Percentiles rank a stretch among this genome's conserved stretches.
Conservation (phyloP, 2,329 filamentous ascomycete species). For the Diaporthe sp. region DNA sequence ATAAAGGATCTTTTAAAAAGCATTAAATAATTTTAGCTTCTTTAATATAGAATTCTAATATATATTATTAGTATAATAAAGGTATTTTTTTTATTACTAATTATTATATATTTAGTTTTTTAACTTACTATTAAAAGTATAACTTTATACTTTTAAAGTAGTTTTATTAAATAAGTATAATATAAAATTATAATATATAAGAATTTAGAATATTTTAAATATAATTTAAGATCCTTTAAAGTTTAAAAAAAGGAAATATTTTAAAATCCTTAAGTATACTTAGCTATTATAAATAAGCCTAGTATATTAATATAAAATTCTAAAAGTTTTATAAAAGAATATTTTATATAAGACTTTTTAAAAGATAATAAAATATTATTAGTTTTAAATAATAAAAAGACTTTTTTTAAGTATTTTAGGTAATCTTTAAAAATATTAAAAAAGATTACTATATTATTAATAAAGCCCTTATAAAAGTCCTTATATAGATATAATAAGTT, state of each 20-base stretch:
- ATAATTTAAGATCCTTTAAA: constrained; percentile 8
- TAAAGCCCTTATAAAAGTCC: not conserved
- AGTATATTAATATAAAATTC: constrained; percentile 23
- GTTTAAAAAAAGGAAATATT: not conserved
- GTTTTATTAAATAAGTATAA: not conserved
- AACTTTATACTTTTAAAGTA: not conserved
- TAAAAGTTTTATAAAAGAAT: constrained; percentile 4
- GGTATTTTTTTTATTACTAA: not conserved
- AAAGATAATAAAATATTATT: not conserved
- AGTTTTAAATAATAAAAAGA: constrained; percentile 8
- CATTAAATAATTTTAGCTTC: not conserved
- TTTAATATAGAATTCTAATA: not conserved
- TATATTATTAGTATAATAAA: not conserved
- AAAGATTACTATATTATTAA: constrained; percentile 27
- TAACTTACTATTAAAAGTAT: not conserved
- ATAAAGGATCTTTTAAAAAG: not conserved
- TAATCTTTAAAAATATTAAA: constrained; percentile 1
- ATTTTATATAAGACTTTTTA: not conserved
- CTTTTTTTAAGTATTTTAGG: not conserved
- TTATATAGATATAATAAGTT: too few relatives aligned
- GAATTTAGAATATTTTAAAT: constrained; percentile 8
- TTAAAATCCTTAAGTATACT: constrained; percentile 1
- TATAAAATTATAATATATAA: constrained; percentile 9
- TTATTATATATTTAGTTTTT: not conserved
- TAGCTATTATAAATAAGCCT: not conserved